Evolutionary conservation across 306 rosid species (phyloP), one percentile per base, ranked within the genome.

Genomic region (Casuarina glauca): DNA sequence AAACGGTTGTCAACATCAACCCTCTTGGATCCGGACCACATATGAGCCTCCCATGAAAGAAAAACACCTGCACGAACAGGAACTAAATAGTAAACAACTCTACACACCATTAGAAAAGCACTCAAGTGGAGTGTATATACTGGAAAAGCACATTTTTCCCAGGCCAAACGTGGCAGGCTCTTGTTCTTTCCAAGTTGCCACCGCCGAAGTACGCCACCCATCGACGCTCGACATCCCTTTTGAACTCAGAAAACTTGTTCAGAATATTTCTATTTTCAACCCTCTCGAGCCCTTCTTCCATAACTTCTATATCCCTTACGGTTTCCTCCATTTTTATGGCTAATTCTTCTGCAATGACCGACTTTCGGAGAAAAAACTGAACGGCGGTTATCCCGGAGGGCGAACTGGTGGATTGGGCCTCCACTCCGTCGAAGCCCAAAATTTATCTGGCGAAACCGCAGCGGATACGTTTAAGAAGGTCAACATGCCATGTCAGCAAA

Each of bases 11-110:
- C 69, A 75, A 72, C 72, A 75, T 64, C 69, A 80, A 78, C 69
- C 81, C 81, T 72, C 80, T 83, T 68, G 82, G 79, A 71, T 86
- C 83, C 3, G 83, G 83, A 35, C 86, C 83, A 80, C 81, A 86
- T 15, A 83, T 39, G 20, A 80, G 42, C 77, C 81, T 9, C 10
- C 86, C 86, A 71, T 80, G 84, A 26, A 80, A 82, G 81, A 80
- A 86, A 74, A 86, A 82, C 3, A 82, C 82, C 84, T 78, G 78
- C 66, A 79, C 32, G 32, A 26, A 26, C 32, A 26, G 32, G 32
- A 26, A 26, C 32, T 26, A 26, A 43, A 46, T 2, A 43, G 2
- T 2, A 5, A 36, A 6, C 15, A 38, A 17, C 12, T 9, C 3
- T 7, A 58, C 11, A 4, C 5, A 3, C 19, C 15, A 6, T 17